Conservation (phyloP, 768 basidiomycete genomes). For the Xanthoconium stramineum region DNA sequence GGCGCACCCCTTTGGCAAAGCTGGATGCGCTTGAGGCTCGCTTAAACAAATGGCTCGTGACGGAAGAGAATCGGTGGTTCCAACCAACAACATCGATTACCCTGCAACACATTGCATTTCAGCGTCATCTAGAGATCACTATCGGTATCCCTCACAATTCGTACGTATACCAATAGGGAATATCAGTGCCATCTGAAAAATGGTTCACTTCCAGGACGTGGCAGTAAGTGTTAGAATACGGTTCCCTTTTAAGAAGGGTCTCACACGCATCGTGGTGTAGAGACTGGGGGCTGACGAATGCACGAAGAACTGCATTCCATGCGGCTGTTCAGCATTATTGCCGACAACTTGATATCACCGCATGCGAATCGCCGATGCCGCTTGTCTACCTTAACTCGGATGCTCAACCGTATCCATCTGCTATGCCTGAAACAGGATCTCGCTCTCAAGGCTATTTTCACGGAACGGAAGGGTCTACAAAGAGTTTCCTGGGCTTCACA, state of each 20-base stretch:
- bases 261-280: conserved; percentile 13
- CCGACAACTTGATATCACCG: conserved; percentile 63
- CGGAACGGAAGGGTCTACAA: conserved; percentile 11
- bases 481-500: conserved; percentile 28
- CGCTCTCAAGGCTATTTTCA: conserved; percentile 4
- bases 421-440: not conserved
- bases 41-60: conserved; percentile 73
- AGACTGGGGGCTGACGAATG: conserved; percentile 61
- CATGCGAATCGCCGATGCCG: conserved; percentile 59
- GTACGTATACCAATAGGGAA: conserved; percentile 27
- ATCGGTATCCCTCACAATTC: conserved; percentile 58
- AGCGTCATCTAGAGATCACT: conserved; percentile 64
- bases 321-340: conserved; percentile 74
- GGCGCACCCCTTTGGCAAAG: conserved; percentile 71
- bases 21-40: conserved; percentile 64
- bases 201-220: conserved; percentile 26
- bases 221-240: conserved; percentile 27
- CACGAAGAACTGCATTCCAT: conserved; percentile 74
- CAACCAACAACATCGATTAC: conserved; percentile 62
- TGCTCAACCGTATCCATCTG: conserved; percentile 6
- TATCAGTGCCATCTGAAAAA: conserved; percentile 2
- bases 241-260: not conserved
- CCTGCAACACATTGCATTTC: conserved; percentile 61
- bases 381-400: conserved; percentile 43
- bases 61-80: conserved; percentile 79